Percentiles rank a stretch among this genome's conserved stretches.
Evolutionary conservation across 768 basidiomycete genomes (phyloP).

Genomic region (Tricholoma furcatifolium): DNA sequence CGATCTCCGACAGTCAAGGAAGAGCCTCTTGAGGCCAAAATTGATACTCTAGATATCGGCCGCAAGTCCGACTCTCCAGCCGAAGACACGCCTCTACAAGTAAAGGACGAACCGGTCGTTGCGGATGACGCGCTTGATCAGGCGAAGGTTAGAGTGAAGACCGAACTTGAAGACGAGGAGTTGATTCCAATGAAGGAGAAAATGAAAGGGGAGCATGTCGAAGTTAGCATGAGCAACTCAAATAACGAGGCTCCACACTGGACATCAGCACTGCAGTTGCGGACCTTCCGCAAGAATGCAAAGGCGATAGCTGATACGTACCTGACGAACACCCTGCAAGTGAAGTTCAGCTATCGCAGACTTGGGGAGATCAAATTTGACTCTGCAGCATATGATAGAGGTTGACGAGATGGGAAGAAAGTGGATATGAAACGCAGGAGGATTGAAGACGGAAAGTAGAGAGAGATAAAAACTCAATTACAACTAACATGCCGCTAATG

Average conservation of each 20-base stretch:
- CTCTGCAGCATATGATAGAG: constrained; percentile 1
- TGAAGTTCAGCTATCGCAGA: not conserved
- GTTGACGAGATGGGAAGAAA: constrained; percentile 5
- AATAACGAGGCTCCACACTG: not conserved
- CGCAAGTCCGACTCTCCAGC: too few species aligned
- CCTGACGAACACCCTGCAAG: not conserved
- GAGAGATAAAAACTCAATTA: too few species aligned
- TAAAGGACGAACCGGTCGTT: too few species aligned
- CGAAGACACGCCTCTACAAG: too few species aligned
- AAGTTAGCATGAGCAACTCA: not conserved
- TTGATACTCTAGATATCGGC: too few species aligned
- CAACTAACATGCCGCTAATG: too few species aligned
- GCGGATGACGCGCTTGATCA: too few species aligned
- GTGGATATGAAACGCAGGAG: constrained; percentile 7
- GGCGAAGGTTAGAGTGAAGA: too few species aligned
- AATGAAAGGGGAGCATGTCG: not conserved
- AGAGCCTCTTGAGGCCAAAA: too few species aligned
- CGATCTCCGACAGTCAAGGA: too few species aligned
- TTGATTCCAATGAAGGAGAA: not conserved
- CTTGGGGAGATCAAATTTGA: not conserved
- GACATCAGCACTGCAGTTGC: constrained; percentile 7
- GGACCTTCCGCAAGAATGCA: constrained; percentile 7
- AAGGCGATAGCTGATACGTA: constrained; percentile 6
- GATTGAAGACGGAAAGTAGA: not conserved
- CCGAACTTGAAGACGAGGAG: too few species aligned